Evolutionary conservation across 805 yeast genomes (phyloP), one percentile per base, ranked within the genome.

Genomic region (Metschnikowia proteae): DNA sequence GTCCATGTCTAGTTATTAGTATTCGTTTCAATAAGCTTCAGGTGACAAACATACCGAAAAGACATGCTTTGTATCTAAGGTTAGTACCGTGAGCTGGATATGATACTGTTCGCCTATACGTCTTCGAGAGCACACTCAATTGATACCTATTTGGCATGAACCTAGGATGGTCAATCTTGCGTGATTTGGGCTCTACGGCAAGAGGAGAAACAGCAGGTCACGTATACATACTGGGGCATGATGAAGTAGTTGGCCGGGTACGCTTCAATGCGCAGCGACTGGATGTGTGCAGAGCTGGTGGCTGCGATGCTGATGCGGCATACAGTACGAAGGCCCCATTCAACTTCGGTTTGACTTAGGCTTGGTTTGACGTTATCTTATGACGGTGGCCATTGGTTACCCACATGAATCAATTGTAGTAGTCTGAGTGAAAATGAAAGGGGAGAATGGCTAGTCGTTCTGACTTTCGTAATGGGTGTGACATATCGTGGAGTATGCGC

Each of bases 1-100:
- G 64, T 94, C 99, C 98, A 94, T 88, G 74, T 88, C 96, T 73
- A 41, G 30, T n/a, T 30, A 46, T 27, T 10, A 32, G 22, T 33
- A 42, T 8, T 13, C 26, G 25, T 39, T 13, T n/a, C 25, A 25
- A 48, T 25, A 37, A 9, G 6, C n/a, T 38, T 36, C 33, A 31
- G 6, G 30, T 6, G 25, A 23, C 25, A 9, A 13, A 76, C 82
- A 45, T 75, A 74, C 85, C 88, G 62, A 84, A 84, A 52, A 84
- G 83, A 72, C 89, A 84, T 31, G 90, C 91, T 63, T 74, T 81
- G 60, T 75, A 68, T 43, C 57, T 56, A 47, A 26, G 17, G 48
- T 34, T 33, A 42, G 32, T 42, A 28, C 26, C 13, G 10, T 23
- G 23, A 37, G 22, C 29, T 37, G 28, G 3, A 23, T 5, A 8